A percentile compares a stretch with the other conserved stretches of the same genome.
These are phyloP conservation scores for Pichia sp. DNA, from an alignment of 1,139 yeast genomes.

Conservation along the genomic window DNA sequence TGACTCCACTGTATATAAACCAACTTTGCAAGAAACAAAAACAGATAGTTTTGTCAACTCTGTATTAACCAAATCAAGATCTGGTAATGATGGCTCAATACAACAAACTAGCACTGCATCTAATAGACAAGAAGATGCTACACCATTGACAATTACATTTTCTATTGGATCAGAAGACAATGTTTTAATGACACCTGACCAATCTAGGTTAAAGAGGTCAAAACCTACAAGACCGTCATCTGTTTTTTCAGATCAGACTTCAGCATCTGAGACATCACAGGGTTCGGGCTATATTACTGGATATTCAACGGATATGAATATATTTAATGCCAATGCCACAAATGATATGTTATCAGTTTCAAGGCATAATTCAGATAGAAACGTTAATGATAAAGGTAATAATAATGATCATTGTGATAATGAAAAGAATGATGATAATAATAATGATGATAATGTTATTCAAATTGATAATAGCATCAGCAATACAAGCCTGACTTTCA, in stretches of 20 bases:
- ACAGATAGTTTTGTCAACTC: no score
- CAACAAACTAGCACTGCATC: not conserved
- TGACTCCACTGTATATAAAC: not conserved
- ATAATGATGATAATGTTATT: not conserved
- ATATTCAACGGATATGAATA: slow-evolving; percentile 28
- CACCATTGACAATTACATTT: not conserved
- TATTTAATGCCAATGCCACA: not conserved
- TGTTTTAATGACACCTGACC: slow-evolving; percentile 6
- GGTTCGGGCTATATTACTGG: slow-evolving; percentile 32
- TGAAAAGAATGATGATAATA: no score
- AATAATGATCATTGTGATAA: no score
- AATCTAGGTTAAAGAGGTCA: slow-evolving; percentile 5
- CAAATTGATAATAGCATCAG: no score
- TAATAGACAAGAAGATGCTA: no score
- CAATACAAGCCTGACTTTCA: no score
- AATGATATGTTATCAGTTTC: no score
- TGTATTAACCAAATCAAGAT: not conserved
- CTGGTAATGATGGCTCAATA: not conserved
- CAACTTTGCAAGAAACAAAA: no score
- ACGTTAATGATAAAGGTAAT: no score
- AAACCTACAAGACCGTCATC: slow-evolving; percentile 27
- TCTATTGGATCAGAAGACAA: slow-evolving; percentile 2
- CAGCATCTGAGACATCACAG: slow-evolving; percentile 30
- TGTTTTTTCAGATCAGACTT: slow-evolving; percentile 28
- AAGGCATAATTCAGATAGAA: no score